Evolutionary conservation across 2,329 filamentous ascomycete genomes (phyloP).

Genomic region (Fusarium citri): DNA sequence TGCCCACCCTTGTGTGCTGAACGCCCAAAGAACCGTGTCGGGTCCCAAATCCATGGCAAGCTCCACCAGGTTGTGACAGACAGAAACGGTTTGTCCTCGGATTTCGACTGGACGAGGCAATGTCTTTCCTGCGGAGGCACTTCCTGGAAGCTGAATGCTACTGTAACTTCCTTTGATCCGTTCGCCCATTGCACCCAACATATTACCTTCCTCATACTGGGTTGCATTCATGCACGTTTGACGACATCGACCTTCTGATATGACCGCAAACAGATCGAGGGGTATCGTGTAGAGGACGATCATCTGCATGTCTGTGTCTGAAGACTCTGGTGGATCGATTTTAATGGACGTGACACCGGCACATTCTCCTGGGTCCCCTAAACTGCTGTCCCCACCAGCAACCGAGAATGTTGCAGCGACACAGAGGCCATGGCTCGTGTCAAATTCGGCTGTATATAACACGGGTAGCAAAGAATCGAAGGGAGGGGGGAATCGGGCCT

Average conservation of each 20-base stretch:
- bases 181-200: conserved; percentile 33
- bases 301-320: conserved; percentile 48
- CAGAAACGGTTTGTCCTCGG: conserved; percentile 48
- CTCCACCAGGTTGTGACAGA: conserved; percentile 49
- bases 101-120: conserved; percentile 49
- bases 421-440: conserved; percentile 67
- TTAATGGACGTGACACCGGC: neutral
- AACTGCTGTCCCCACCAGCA: conserved; percentile 25
- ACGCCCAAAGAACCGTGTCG: conserved; percentile 52
- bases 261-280: conserved; percentile 62
- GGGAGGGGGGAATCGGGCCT: conserved; percentile 63
- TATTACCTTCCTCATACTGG: conserved; percentile 9
- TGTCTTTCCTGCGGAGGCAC: conserved; percentile 26
- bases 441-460: conserved; percentile 67
- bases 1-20: conserved; percentile 51
- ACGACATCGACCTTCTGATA: conserved; percentile 33
- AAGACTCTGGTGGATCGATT: conserved; percentile 9
- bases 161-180: conserved; percentile 38
- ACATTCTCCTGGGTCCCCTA: conserved; percentile 15
- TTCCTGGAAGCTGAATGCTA: conserved; percentile 35
- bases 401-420: conserved; percentile 67
- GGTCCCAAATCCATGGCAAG: conserved; percentile 50
- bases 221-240: conserved; percentile 4
- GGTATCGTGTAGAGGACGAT: conserved; percentile 72
- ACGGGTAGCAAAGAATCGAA: conserved; percentile 54